These are phyloP conservation scores for Neurospora sp. DNA, from an alignment of 495 filamentous ascomycete genomes.

Conservation along the genomic window DNA sequence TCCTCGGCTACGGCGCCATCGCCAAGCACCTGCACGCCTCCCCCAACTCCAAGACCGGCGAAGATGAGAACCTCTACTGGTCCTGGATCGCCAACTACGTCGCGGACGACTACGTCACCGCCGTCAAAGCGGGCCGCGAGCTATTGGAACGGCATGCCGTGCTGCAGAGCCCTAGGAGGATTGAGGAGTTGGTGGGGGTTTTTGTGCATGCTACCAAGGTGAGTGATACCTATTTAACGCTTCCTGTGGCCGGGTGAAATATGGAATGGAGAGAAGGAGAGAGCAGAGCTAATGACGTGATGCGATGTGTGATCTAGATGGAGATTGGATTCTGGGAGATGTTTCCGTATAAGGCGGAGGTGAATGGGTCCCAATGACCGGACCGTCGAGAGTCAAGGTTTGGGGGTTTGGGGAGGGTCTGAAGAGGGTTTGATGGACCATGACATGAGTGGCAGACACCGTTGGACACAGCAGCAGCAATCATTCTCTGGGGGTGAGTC, in stretches of 20 bases:
- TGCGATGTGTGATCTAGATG: slow-evolving; percentile 41
- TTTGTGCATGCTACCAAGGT: slow-evolving; percentile 80
- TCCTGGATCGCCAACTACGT: slow-evolving; percentile 85
- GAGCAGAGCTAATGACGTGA: not conserved
- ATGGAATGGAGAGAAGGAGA: not conserved
- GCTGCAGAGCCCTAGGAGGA: slow-evolving; percentile 56
- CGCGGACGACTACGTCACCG: slow-evolving; percentile 62
- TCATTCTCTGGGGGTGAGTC: not conserved
- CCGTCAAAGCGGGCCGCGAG: slow-evolving; percentile 55
- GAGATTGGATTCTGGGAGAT: slow-evolving; percentile 88
- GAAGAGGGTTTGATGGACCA: not conserved
- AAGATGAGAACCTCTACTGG: slow-evolving; percentile 71
- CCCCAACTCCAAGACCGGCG: slow-evolving; percentile 43
- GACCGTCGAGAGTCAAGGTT: not conserved
- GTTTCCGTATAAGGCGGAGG: slow-evolving; percentile 19
- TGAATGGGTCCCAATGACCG: not conserved
- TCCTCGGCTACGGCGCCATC: slow-evolving; percentile 77
- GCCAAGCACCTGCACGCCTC: slow-evolving; percentile 54
- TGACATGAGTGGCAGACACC: not conserved
- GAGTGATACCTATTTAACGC: slow-evolving; percentile 11
- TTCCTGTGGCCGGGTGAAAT: not conserved
- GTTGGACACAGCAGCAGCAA: not conserved
- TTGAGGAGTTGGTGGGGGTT: slow-evolving; percentile 72
- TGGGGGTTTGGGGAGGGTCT: not conserved
- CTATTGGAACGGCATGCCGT: slow-evolving; percentile 62